Conservation (phyloP, 106 monocot species). For the Dioscorea alata region DNA sequence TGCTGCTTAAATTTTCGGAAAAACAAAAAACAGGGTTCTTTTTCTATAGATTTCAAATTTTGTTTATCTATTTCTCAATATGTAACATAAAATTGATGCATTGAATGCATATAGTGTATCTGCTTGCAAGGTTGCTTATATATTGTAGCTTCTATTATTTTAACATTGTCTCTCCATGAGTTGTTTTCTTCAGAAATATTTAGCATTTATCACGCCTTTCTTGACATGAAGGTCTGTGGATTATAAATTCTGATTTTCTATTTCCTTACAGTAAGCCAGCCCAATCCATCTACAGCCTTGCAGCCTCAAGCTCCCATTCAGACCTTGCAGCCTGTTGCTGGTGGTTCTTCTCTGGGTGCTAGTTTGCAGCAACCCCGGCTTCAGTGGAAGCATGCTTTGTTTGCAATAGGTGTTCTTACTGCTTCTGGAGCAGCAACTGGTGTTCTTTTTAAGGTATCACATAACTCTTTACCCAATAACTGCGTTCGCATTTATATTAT, state of each 20-base stretch:
- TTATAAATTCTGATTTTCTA: not conserved
- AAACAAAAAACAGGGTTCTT: not conserved
- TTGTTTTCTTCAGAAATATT: not conserved
- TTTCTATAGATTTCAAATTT: not conserved
- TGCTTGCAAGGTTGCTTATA: not conserved
- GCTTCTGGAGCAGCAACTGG: slow-evolving; percentile 83
- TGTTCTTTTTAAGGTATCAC: slow-evolving; percentile 70
- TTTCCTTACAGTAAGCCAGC: slow-evolving; percentile 18
- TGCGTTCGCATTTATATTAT: not conserved
- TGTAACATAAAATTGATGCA: too few relatives aligned
- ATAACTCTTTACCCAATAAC: not conserved
- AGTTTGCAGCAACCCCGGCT: slow-evolving; percentile 24
- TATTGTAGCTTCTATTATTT: not conserved
- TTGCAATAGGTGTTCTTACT: slow-evolving; percentile 67
- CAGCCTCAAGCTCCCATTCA: slow-evolving; percentile 30
- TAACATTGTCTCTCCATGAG: not conserved
- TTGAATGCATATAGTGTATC: not conserved
- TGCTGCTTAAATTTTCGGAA: not conserved
- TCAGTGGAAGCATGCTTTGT: slow-evolving; percentile 62
- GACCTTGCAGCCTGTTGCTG: slow-evolving; percentile 27
- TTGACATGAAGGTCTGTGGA: too few relatives aligned
- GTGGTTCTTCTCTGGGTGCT: slow-evolving; percentile 20
- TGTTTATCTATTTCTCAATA: too few relatives aligned
- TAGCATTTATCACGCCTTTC: too few relatives aligned
- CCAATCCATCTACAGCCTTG: slow-evolving; percentile 24